Percentiles rank a stretch among this genome's conserved stretches.
phyloP scores from a whole-genome alignment of 768 basidiomycete genomes.

The Dendrothele bispora region DNA sequence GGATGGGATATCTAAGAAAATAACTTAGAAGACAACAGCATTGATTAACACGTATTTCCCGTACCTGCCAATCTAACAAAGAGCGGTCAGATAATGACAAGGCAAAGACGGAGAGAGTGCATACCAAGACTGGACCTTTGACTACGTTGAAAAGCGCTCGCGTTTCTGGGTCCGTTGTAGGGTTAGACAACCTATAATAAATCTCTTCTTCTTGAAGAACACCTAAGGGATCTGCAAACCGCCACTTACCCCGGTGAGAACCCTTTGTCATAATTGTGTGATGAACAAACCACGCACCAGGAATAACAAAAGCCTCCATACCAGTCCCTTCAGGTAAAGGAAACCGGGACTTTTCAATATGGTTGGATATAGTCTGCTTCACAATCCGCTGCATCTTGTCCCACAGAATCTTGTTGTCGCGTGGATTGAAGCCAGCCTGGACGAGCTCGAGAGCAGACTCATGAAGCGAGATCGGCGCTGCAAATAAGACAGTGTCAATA shows the following conservation, averaged over 20 bases:
- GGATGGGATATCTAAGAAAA: conserved; percentile 66
- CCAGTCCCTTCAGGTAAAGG: conserved; percentile 50
- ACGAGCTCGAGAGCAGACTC: conserved; percentile 59
- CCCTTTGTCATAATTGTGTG: background rate
- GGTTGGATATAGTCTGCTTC: conserved; percentile 38
- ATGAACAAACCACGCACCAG: conserved; percentile 44
- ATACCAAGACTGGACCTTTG: conserved; percentile 63
- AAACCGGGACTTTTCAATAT: conserved; percentile 61
- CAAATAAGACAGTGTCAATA: background rate
- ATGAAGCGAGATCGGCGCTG: conserved; percentile 37
- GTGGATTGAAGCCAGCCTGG: conserved; percentile 66
- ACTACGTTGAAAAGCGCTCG: conserved; percentile 45
- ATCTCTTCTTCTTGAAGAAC: conserved; percentile 63
- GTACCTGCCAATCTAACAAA: conserved; percentile 37
- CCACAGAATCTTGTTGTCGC: conserved; percentile 33
- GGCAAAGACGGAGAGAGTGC: conserved; percentile 17
- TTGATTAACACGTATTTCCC: background rate
- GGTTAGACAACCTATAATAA: conserved; percentile 51
- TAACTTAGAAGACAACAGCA: conserved; percentile 10
- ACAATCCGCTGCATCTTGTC: conserved; percentile 47
- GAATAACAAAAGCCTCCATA: conserved; percentile 62
- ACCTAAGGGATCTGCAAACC: conserved; percentile 56
- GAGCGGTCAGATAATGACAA: background rate
- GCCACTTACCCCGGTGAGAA: no score
- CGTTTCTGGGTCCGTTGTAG: conserved; percentile 37